Conservation (phyloP, 768 basidiomycete genomes). For the Pleurotus pulmonarius region DNA sequence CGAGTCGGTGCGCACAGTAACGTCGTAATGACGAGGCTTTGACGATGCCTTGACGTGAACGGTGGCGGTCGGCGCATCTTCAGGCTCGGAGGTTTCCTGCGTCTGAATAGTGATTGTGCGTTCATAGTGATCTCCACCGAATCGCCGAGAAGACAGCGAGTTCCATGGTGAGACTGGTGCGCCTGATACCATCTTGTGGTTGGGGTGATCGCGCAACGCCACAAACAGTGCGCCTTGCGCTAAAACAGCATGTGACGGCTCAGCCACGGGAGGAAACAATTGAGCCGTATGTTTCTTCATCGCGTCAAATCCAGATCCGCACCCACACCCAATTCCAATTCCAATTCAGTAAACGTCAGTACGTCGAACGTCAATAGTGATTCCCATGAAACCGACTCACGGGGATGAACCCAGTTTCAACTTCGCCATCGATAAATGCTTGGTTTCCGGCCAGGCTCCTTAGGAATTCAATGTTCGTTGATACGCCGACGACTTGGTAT, state of each 20-base stretch:
- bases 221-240: constrained; percentile 81
- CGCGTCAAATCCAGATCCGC: too few species aligned
- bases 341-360: too few species aligned
- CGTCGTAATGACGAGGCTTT: constrained; percentile 42
- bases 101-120: constrained; percentile 60
- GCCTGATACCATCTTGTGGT: constrained; percentile 7
- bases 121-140: constrained; percentile 69
- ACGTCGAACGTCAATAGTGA: too few species aligned
- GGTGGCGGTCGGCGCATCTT: constrained; percentile 28
- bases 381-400: constrained; percentile 33
- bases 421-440: constrained; percentile 72
- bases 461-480: constrained; percentile 90
- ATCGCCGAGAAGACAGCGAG: constrained; percentile 67
- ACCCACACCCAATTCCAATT: too few species aligned
- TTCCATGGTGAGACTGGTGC: constrained; percentile 57
- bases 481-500: constrained; percentile 87
- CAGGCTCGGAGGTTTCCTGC: constrained; percentile 40
- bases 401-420: constrained; percentile 91
- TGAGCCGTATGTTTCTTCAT: constrained; percentile 76
- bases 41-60: constrained; percentile 35
- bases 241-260: constrained; percentile 60
- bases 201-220: constrained; percentile 56
- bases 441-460: constrained; percentile 70
- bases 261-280: constrained; percentile 66
- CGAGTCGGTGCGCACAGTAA: constrained; percentile 39